Conservation (phyloP, 495 filamentous ascomycete species). For the Xylaria nigripes region DNA sequence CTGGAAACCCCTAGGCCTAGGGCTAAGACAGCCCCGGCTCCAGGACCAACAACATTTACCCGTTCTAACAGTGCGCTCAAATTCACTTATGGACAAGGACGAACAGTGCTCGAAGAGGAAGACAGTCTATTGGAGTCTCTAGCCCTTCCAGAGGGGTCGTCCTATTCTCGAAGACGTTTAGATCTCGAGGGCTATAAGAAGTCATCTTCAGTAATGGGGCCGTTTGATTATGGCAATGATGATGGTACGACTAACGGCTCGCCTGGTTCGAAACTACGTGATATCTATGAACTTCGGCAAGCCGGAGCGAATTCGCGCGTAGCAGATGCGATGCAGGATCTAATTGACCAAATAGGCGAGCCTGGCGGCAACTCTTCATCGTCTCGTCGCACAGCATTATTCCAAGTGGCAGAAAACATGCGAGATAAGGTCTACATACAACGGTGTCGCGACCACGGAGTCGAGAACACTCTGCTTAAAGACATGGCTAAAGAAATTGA, state of each 20-base stretch:
- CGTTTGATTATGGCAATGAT: slow-evolving; percentile 38
- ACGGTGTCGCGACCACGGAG: slow-evolving; percentile 70
- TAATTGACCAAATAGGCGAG: slow-evolving; percentile 74
- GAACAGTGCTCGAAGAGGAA: slow-evolving; percentile 39
- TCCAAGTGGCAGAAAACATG: slow-evolving; percentile 69
- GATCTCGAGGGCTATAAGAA: slow-evolving; percentile 32
- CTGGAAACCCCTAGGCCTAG: slow-evolving; percentile 19
- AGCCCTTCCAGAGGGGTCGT: slow-evolving; percentile 15
- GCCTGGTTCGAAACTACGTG: slow-evolving; percentile 44
- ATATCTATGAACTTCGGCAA: slow-evolving; percentile 80
- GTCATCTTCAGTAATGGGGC: slow-evolving; percentile 15
- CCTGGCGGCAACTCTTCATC: slow-evolving; percentile 40
- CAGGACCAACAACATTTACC: slow-evolving; percentile 18
- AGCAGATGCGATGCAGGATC: slow-evolving; percentile 66
- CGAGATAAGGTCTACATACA: slow-evolving; percentile 54
- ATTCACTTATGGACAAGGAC: slow-evolving; percentile 43
- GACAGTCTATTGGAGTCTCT: slow-evolving; percentile 24
- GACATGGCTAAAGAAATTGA: slow-evolving; percentile 46
- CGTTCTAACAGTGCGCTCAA: slow-evolving; percentile 29
- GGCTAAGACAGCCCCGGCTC: slow-evolving; percentile 7
- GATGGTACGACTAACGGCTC: slow-evolving; percentile 55
- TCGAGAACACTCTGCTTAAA: slow-evolving; percentile 57
- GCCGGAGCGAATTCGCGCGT: slow-evolving; percentile 80
- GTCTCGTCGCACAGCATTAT: slow-evolving; percentile 39
- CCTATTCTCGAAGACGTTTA: slow-evolving; percentile 30